Base-by-base conservation (phyloP, 352 stramenopile genomes). In the Phytophthora palmivora region DNA sequence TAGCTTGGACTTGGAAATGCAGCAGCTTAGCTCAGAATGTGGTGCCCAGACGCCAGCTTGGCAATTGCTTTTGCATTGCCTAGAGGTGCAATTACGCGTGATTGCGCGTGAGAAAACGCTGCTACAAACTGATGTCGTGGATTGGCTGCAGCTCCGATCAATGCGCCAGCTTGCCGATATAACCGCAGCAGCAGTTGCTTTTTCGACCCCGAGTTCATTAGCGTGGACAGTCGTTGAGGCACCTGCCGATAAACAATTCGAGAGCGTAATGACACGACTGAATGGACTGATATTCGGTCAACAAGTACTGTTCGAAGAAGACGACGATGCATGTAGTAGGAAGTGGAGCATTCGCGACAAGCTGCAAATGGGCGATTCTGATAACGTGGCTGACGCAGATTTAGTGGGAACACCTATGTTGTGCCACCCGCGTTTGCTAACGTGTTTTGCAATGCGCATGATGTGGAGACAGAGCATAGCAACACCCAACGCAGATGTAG, bases 281-380 rank as follows among this genome's bases (percentile, higher is more conserved):
- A 87, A 84, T 59, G 72, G 78, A 12, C 65, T 89, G 11, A 66
- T 92, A n/a, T 93, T 93, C 58, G 84, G 84, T 0, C 78, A 85
- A 26, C 78, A 83, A 36, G 84, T 93, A 9, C 56, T 93, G 4
- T 91, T 91, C 55, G 78, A 86, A 37, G 76, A 91, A 63, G 80
- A 89, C 19, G 76, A 87, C 30, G 63, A 78, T 12, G 19, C 19
- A 16, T 6, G 36, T 15, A 58, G 49, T 43, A 26, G 53, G 21
- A 69, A 64, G 12, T 63, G 34, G 33, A 60, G 19, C n/a, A 21
- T 49, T 30, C 26, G 12, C 9, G 39, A 46, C 15, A 47, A 63
- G 24, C 53, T 54, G 19, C 50, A 58, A 33, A 48, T 41, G 10
- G 39, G 45, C 8, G 63, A 77, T 30, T 46, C 47, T 7, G 47